These are phyloP conservation scores for Leccinum uliginosum DNA, from an alignment of 768 basidiomycete genomes.

Conservation along the genomic window DNA sequence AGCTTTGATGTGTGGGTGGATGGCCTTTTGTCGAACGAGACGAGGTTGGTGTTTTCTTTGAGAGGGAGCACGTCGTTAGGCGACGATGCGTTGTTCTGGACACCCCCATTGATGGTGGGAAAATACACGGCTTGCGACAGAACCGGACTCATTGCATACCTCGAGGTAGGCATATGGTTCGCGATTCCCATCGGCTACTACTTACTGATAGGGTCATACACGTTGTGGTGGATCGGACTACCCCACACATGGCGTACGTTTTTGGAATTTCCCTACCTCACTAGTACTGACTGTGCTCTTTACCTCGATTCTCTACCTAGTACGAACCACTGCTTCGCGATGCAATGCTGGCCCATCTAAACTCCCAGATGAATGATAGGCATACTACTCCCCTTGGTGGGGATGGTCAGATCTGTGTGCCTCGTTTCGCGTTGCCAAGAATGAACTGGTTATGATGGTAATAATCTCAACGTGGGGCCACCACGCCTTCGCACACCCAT, in stretches of 20 bases:
- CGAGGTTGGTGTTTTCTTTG: too few relatives aligned
- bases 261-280: background rate
- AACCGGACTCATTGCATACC: background rate
- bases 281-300: background rate
- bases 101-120: background rate
- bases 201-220: too few relatives aligned
- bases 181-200: background rate
- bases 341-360: background rate
- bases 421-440: background rate
- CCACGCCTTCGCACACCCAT: background rate
- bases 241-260: background rate
- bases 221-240: background rate
- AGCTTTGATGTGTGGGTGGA: too few relatives aligned
- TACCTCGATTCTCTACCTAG: background rate
- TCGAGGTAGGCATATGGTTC: background rate
- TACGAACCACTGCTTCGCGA: background rate
- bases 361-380: background rate
- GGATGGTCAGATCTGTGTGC: background rate
- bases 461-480: background rate
- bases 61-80: too few relatives aligned
- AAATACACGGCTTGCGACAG: background rate
- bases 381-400: background rate
- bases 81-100: too few relatives aligned
- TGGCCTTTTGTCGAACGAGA: too few relatives aligned
- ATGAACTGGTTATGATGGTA: background rate